Evolutionary conservation across 495 filamentous ascomycete species (phyloP).

Genomic region (Filosporella fistucella): DNA sequence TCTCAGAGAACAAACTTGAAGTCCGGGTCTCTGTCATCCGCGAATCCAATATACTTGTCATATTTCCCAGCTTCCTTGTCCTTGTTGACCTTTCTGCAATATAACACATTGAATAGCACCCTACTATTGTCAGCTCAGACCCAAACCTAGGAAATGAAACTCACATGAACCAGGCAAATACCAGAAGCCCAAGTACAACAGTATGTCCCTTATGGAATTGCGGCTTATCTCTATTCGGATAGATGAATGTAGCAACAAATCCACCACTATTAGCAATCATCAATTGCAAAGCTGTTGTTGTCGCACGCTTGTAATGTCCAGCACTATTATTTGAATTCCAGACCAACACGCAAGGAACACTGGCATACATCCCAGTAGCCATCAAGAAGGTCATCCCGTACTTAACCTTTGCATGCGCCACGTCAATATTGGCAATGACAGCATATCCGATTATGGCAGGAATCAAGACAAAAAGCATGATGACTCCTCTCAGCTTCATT

Average conservation of each 20-base stretch:
- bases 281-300: slow-evolving; percentile 80
- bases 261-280: slow-evolving; percentile 74
- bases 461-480: slow-evolving; percentile 51
- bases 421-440: slow-evolving; percentile 54
- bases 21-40: slow-evolving; percentile 62
- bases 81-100: slow-evolving; percentile 60
- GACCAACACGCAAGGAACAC: slow-evolving; percentile 67
- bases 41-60: slow-evolving; percentile 48
- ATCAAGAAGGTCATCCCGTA: slow-evolving; percentile 75
- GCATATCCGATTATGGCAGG: slow-evolving; percentile 61
- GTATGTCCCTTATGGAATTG: slow-evolving; percentile 56
- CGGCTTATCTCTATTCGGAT: slow-evolving; percentile 53
- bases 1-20: slow-evolving; percentile 56
- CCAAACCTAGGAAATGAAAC: slow-evolving; percentile 22
- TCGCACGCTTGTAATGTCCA: slow-evolving; percentile 72
- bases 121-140: slow-evolving; percentile 33
- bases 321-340: slow-evolving; percentile 85
- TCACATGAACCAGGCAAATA: slow-evolving; percentile 62
- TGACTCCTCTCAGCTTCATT: slow-evolving; percentile 42
- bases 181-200: slow-evolving; percentile 50
- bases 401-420: slow-evolving; percentile 53
- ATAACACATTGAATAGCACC: slow-evolving; percentile 58
- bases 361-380: slow-evolving; percentile 68
- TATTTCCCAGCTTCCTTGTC: slow-evolving; percentile 63
- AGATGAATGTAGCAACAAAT: slow-evolving; percentile 66